These are phyloP conservation scores for Binderoboletus segoi DNA, from an alignment of 1,284 basidiomycete genomes.

Conservation along the genomic window DNA sequence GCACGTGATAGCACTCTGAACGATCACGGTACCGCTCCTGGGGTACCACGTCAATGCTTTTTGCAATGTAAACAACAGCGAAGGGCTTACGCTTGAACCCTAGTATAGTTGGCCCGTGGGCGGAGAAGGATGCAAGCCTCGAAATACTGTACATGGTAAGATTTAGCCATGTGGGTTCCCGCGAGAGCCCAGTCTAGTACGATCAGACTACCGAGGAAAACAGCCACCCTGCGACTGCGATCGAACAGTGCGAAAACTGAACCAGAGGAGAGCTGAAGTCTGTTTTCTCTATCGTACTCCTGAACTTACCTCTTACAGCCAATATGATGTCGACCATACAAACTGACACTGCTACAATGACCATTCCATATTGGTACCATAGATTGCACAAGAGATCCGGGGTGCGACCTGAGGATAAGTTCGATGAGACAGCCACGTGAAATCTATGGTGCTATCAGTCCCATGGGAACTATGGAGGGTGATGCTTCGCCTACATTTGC, in stretches of 20 bases:
- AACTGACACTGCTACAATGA: slow-evolving; percentile 2
- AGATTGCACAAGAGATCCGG: slow-evolving; percentile 8
- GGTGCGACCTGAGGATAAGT: slow-evolving; percentile 14
- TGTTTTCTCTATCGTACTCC: no score
- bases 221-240: slow-evolving; percentile 14
- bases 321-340: slow-evolving; percentile 17
- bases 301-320: slow-evolving; percentile 22
- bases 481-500: slow-evolving; percentile 15
- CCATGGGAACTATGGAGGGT: no score
- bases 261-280: background rate
- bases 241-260: slow-evolving; percentile 31
- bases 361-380: slow-evolving; percentile 19
- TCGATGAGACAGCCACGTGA: slow-evolving; percentile 9
- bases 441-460: slow-evolving; percentile 9
- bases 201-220: background rate
- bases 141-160: background rate
- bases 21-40: slow-evolving; percentile 1
- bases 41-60: background rate
- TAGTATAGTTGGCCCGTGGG: background rate
- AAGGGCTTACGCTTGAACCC: background rate
- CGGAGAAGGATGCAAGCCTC: background rate
- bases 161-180: background rate
- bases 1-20: slow-evolving; percentile 12
- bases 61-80: background rate
- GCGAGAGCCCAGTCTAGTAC: background rate